Percentiles rank a stretch among this genome's conserved stretches.
phyloP scores from a whole-genome alignment of 257 asterid genomes.

The Nicotiana tabacum region DNA sequence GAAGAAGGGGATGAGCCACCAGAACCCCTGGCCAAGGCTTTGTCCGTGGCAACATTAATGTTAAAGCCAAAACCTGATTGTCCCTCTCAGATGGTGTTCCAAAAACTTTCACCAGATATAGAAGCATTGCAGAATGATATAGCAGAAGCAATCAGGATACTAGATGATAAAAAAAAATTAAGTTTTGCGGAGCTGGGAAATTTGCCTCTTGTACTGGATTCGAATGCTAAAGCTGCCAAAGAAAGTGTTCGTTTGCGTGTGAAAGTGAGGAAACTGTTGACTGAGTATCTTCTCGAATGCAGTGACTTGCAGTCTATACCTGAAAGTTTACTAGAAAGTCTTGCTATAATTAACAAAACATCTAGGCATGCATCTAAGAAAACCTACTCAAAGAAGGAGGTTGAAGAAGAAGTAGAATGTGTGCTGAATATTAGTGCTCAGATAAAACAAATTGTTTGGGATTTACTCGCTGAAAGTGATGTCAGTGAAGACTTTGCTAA shows the following conservation, averaged over 20 bases:
- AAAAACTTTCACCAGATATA: constrained; percentile 50
- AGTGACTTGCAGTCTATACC: constrained; percentile 63
- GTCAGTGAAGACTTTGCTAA: constrained; percentile 59
- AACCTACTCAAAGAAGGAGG: constrained; percentile 34
- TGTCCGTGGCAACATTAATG: constrained; percentile 65
- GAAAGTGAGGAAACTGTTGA: constrained; percentile 44
- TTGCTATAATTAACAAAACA: constrained; percentile 43
- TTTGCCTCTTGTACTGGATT: constrained; percentile 40
- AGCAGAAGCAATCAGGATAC: constrained; percentile 48
- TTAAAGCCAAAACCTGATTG: constrained; percentile 38
- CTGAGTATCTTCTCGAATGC: constrained; percentile 75
- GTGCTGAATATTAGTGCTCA: constrained; percentile 68
- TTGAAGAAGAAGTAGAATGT: constrained; percentile 54
- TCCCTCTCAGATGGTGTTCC: constrained; percentile 36
- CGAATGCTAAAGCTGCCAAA: constrained; percentile 24
- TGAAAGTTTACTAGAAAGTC: constrained; percentile 34
- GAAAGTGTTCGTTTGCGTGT: constrained; percentile 41
- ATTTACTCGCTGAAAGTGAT: constrained; percentile 39
- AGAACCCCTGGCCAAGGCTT: constrained; percentile 50
- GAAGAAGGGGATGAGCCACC: constrained; percentile 40
- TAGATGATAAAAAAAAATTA: constrained; percentile 28
- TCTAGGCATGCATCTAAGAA: constrained; percentile 17
- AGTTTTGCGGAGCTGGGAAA: constrained; percentile 37
- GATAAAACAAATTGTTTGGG: constrained; percentile 63
- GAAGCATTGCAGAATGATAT: constrained; percentile 69